A percentile compares a stretch with the other conserved stretches of the same genome.
Conservation (phyloP, 2,329 filamentous ascomycete genomes). For the Basipetospora chlamydospora region DNA sequence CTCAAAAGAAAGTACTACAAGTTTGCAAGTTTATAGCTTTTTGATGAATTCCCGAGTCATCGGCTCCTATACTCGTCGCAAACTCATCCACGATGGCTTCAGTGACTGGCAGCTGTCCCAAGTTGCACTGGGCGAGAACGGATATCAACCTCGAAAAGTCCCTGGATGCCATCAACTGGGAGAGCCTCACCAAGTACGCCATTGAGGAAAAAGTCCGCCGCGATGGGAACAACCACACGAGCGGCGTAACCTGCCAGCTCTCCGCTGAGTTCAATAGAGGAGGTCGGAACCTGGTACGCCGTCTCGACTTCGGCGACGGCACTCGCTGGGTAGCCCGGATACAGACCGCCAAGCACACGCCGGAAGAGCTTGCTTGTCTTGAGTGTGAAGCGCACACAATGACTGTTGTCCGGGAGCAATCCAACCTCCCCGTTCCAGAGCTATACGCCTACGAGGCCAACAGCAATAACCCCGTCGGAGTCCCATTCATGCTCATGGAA, state of each 20-base stretch:
- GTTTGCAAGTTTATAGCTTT: too few species aligned
- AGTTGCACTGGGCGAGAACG: too few species aligned
- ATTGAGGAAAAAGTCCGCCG: too few species aligned
- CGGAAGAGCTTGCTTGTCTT: background rate
- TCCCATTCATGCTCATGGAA: conserved; percentile 17
- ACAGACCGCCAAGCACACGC: background rate
- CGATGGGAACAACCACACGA: too few species aligned
- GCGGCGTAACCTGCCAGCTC: background rate
- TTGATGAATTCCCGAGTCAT: too few species aligned
- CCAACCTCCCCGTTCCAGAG: conserved; percentile 11
- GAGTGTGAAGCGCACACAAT: background rate
- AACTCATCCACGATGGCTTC: too few species aligned
- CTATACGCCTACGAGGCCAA: conserved; percentile 13
- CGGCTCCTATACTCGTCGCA: too few species aligned
- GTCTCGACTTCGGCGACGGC: background rate
- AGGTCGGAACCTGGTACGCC: background rate
- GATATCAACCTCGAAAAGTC: too few species aligned
- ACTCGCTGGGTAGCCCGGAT: background rate
- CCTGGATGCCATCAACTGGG: too few species aligned
- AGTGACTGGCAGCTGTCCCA: too few species aligned
- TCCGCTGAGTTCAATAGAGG: background rate
- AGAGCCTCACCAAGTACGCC: too few species aligned
- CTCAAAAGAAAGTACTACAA: too few species aligned
- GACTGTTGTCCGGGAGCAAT: background rate
- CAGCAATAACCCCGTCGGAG: conserved; percentile 11